phyloP scores from a whole-genome alignment of 768 basidiomycete species.

The Macrolepiota dolichaula region DNA sequence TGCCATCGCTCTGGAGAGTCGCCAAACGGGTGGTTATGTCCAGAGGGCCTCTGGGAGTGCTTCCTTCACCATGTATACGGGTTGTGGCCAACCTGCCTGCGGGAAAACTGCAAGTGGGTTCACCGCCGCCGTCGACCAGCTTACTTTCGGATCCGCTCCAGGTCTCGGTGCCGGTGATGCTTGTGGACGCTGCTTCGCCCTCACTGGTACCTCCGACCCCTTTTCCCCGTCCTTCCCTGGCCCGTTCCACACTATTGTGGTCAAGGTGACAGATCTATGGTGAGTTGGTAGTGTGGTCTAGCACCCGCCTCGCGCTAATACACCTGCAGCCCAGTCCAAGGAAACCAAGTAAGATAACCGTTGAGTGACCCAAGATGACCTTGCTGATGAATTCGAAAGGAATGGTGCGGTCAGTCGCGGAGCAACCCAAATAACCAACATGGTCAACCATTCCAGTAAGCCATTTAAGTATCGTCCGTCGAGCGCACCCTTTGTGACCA shows the following conservation, averaged over 20 bases:
- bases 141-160: slow-evolving; percentile 49
- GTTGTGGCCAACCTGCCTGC: slow-evolving; percentile 52
- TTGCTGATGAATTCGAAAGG: slow-evolving; percentile 18
- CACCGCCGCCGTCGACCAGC: slow-evolving; percentile 56
- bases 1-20: slow-evolving; percentile 23
- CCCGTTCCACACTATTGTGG: slow-evolving; percentile 51
- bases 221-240: slow-evolving; percentile 47
- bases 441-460: slow-evolving; percentile 48
- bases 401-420: slow-evolving; percentile 52
- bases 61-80: slow-evolving; percentile 57
- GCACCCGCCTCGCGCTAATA: neutral
- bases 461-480: neutral
- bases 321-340: slow-evolving; percentile 34
- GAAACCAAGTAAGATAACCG: slow-evolving; percentile 33
- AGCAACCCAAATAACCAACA: slow-evolving; percentile 39
- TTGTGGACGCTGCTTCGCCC: slow-evolving; percentile 57
- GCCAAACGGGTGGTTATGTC: slow-evolving; percentile 48
- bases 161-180: slow-evolving; percentile 54
- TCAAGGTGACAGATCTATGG: slow-evolving; percentile 48
- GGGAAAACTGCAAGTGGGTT: slow-evolving; percentile 46
- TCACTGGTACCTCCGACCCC: slow-evolving; percentile 49
- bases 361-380: neutral
- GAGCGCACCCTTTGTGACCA: neutral
- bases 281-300: slow-evolving; percentile 12
- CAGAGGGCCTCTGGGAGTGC: slow-evolving; percentile 49